Evolutionary conservation across 2,329 filamentous ascomycete genomes (phyloP).

Genomic region (Calycina herbarum): DNA sequence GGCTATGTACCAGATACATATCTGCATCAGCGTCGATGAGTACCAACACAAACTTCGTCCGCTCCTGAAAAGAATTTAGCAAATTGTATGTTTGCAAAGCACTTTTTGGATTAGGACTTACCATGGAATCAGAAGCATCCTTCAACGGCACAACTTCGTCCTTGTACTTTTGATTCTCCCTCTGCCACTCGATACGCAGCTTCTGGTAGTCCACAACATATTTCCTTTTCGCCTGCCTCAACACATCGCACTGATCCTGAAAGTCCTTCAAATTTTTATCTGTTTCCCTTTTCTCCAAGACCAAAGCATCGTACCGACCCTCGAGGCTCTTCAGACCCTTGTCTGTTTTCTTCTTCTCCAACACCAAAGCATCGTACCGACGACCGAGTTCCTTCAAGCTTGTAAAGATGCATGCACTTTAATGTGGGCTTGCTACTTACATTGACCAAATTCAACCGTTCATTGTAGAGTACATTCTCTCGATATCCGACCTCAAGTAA

Average conservation of each 20-base stretch:
- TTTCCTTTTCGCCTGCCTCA: too few species aligned
- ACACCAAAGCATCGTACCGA: neutral
- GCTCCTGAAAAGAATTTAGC: conserved; percentile 6
- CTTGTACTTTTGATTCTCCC: conserved; percentile 15
- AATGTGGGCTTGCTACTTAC: too few species aligned
- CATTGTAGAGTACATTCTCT: too few species aligned
- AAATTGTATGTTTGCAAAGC: neutral
- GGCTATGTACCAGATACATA: conserved; percentile 15
- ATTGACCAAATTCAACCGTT: too few species aligned
- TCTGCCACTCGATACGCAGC: neutral
- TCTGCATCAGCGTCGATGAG: conserved; percentile 24
- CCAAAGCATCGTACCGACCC: too few species aligned
- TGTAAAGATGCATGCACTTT: too few species aligned
- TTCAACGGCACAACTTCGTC: conserved; percentile 3
- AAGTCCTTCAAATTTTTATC: too few species aligned
- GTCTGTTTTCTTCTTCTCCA: neutral
- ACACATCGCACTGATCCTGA: too few species aligned
- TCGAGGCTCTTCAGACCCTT: neutral
- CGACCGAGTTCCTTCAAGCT: neutral
- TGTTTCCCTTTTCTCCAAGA: too few species aligned
- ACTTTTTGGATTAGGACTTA: neutral
- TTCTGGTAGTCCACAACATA: too few species aligned
- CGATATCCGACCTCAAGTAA: too few species aligned
- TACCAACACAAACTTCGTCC: conserved; percentile 19
- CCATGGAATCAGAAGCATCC: conserved; percentile 6